A percentile compares a stretch with the other conserved stretches of the same genome.
These are phyloP conservation scores for Lodderomyces metapsilosis DNA, from an alignment of 1,139 yeast genomes.

Conservation along the genomic window DNA sequence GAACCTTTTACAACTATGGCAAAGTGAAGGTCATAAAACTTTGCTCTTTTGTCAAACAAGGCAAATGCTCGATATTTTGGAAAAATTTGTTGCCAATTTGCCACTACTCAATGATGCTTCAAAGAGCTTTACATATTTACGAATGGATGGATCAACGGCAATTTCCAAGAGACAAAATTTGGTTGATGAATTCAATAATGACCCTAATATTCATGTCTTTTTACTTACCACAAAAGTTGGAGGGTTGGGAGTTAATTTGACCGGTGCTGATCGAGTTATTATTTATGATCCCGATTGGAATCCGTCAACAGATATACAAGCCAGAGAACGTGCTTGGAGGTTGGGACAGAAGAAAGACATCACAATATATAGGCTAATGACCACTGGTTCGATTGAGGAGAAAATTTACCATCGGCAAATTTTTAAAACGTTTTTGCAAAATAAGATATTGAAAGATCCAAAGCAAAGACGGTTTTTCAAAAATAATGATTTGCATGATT, in stretches of 20 bases:
- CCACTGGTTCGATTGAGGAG: slow-evolving; percentile 94
- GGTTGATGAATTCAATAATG: slow-evolving; percentile 77
- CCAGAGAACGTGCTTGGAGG: slow-evolving; percentile 96
- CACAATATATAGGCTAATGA: slow-evolving; percentile 87
- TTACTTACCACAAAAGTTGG: slow-evolving; percentile 92
- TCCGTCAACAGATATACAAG: slow-evolving; percentile 96
- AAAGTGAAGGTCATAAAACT: slow-evolving; percentile 70
- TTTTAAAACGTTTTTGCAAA: slow-evolving; percentile 89
- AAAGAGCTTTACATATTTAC: slow-evolving; percentile 46
- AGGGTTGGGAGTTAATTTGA: slow-evolving; percentile 88
- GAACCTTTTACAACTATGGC: slow-evolving; percentile 76
- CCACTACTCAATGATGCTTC: slow-evolving; percentile 22
- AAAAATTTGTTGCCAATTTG: slow-evolving; percentile 51
- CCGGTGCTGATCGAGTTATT: slow-evolving; percentile 94
- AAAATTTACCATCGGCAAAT: slow-evolving; percentile 95
- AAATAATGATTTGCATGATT: slow-evolving; percentile 85
- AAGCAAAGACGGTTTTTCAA: slow-evolving; percentile 92
- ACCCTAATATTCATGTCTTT: slow-evolving; percentile 59
- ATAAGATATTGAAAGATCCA: slow-evolving; percentile 92
- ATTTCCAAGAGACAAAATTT: slow-evolving; percentile 71
- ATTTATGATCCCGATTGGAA: slow-evolving; percentile 99
- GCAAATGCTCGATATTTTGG: slow-evolving; percentile 89
- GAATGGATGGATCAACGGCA: slow-evolving; percentile 96
- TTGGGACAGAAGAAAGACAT: slow-evolving; percentile 93
- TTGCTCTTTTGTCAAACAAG: slow-evolving; percentile 86